Evolutionary conservation across 305 asterid species (phyloP).

Genomic region (Nicotiana rustica): DNA sequence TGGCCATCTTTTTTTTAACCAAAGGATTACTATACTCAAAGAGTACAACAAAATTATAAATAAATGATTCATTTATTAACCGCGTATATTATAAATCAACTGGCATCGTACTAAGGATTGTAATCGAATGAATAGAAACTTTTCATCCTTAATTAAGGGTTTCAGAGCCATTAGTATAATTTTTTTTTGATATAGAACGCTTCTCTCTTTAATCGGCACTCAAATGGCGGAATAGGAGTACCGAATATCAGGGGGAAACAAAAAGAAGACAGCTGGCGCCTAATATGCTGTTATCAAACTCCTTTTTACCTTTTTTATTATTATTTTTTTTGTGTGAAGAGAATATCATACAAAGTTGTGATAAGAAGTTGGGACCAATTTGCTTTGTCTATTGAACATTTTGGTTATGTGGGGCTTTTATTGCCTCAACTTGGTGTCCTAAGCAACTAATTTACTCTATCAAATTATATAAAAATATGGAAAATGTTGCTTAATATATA

Average conservation of each 20-base stretch:
- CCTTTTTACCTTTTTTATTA: background rate
- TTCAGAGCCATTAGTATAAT: too few species aligned
- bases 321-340: too few species aligned
- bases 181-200: too few species aligned
- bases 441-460: background rate
- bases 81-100: too few species aligned
- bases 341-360: background rate
- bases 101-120: too few species aligned
- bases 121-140: too few species aligned
- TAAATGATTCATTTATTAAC: too few species aligned
- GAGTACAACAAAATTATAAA: too few species aligned
- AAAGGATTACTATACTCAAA: background rate
- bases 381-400: background rate
- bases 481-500: background rate
- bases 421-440: background rate
- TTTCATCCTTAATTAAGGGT: too few species aligned
- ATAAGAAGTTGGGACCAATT: conserved; percentile 7
- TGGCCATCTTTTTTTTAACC: background rate
- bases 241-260: too few species aligned
- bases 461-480: background rate
- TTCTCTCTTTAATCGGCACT: too few species aligned
- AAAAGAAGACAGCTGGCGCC: background rate
- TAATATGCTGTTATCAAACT: background rate
- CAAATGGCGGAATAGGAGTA: too few species aligned
- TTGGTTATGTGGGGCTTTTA: conserved; percentile 9